phyloP scores from a whole-genome alignment of 805 yeast species.

The Vanderwaltozyma tropicalis region DNA sequence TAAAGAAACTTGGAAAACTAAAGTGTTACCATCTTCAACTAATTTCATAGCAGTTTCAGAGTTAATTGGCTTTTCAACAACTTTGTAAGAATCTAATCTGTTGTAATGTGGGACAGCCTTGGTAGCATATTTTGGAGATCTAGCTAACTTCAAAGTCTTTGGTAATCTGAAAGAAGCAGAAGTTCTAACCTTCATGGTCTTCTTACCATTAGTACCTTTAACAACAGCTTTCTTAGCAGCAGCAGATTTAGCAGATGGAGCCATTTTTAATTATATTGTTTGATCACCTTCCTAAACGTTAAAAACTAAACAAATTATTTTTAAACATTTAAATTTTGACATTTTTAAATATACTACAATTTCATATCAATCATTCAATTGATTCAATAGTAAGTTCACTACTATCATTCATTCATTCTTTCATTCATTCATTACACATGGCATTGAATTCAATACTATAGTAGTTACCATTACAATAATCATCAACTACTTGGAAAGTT shows the following conservation, averaged over 20 bases:
- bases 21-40: conserved; percentile 98
- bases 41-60: conserved; percentile 98
- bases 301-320: too few relatives aligned
- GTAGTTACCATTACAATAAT: too few relatives aligned
- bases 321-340: too few relatives aligned
- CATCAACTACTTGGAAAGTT: too few relatives aligned
- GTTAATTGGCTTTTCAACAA: conserved; percentile 88
- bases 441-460: too few relatives aligned
- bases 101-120: conserved; percentile 95
- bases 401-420: too few relatives aligned
- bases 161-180: conserved; percentile 92
- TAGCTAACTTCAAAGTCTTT: conserved; percentile 88
- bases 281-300: background rate
- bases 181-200: conserved; percentile 88
- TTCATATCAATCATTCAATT: too few relatives aligned
- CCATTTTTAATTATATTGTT: conserved; percentile 27
- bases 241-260: conserved; percentile 68
- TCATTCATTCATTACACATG: too few relatives aligned
- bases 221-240: conserved; percentile 97
- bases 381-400: too few relatives aligned
- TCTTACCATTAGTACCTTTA: conserved; percentile 90
- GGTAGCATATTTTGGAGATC: conserved; percentile 89
- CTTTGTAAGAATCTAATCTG: conserved; percentile 92
- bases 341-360: too few relatives aligned
- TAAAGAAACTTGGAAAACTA: conserved; percentile 94